Evolutionary conservation across 1,139 yeast species (phyloP), one percentile per base, ranked within the genome.

Genomic region (Hanseniaspora uvarum): DNA sequence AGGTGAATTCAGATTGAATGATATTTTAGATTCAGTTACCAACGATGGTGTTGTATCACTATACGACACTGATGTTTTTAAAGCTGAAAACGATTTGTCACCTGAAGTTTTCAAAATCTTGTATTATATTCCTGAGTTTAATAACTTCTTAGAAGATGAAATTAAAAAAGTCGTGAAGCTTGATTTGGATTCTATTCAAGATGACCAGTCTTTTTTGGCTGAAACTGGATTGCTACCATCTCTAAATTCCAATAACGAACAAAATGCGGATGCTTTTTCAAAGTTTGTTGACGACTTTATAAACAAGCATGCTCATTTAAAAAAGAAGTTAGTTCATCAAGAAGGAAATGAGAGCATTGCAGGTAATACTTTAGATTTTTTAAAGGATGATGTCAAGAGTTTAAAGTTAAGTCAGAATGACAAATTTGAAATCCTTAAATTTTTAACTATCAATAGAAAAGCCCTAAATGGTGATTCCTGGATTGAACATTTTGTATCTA

Each of bases 361-460:
- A 28, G 33, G 34, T 28, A 16, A 19, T 5, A 30, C 52, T 2
- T 19, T 36, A 19, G 34, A 41, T 1, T 28, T 28, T 26, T 28
- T 49, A 18, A 41, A 40, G 18, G 44, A 18, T 18, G 46, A 50
- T 43, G 48, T 43, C 24, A 41, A 39, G 4, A 21, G 14, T 21
- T 21, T 50, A 16, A 10, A 19, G 19, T 4, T 43, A 21, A 34
- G 40, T 7, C 7, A 12, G 2, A 16, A 23, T 36, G 38, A 50
- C 34, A 43, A 37, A 30, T 44, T 44, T 50, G 48, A 44, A 37
- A 18, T 43, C 4, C 31, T 45, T 1, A 52, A 45, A 31, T 52
- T 52, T 12, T 52, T 52, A 2, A 28, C 28, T 21, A 24, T 30
- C 4, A 53, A 53, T 24, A 16, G 45, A 44, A 46, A 52, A 16